Percentiles rank a stretch among this genome's conserved stretches.
These are phyloP conservation scores for Phylloboletellus chloephorus DNA, from an alignment of 1,284 basidiomycete species.

Conservation along the genomic window DNA sequence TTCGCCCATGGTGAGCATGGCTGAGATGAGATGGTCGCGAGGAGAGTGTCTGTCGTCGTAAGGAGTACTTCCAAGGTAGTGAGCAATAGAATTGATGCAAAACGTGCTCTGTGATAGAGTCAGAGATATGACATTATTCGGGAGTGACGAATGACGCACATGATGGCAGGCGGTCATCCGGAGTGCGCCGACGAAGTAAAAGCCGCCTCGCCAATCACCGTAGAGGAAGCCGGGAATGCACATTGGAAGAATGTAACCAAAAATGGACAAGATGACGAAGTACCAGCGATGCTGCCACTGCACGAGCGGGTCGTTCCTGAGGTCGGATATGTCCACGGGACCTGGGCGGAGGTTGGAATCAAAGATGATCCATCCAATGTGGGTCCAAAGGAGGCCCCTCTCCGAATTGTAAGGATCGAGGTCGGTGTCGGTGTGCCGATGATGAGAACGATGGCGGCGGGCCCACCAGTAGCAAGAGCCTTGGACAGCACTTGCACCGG, in stretches of 20 bases:
- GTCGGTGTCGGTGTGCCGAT: slow-evolving; percentile 87
- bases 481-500: slow-evolving; percentile 83
- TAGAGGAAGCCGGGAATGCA: slow-evolving; percentile 72
- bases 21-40: slow-evolving; percentile 80
- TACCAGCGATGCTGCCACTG: slow-evolving; percentile 85
- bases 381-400: slow-evolving; percentile 77
- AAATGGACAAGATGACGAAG: slow-evolving; percentile 54
- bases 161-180: slow-evolving; percentile 74
- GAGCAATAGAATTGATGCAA: slow-evolving; percentile 88
- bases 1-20: slow-evolving; percentile 84
- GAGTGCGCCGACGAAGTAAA: slow-evolving; percentile 71
- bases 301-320: slow-evolving; percentile 68
- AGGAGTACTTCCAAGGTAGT: slow-evolving; percentile 78
- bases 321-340: slow-evolving; percentile 75
- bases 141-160: slow-evolving; percentile 42
- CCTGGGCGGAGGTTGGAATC: slow-evolving; percentile 76
- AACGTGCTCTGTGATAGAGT: slow-evolving; percentile 64
- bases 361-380: slow-evolving; percentile 88
- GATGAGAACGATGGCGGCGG: slow-evolving; percentile 85
- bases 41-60: slow-evolving; percentile 85
- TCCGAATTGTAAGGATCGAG: slow-evolving; percentile 87
- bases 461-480: slow-evolving; percentile 93
- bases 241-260: slow-evolving; percentile 73
- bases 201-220: slow-evolving; percentile 80
- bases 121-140: slow-evolving; percentile 8